phyloP scores from a whole-genome alignment of 176 grass and related monocot species.

The Oryza australiensis region DNA sequence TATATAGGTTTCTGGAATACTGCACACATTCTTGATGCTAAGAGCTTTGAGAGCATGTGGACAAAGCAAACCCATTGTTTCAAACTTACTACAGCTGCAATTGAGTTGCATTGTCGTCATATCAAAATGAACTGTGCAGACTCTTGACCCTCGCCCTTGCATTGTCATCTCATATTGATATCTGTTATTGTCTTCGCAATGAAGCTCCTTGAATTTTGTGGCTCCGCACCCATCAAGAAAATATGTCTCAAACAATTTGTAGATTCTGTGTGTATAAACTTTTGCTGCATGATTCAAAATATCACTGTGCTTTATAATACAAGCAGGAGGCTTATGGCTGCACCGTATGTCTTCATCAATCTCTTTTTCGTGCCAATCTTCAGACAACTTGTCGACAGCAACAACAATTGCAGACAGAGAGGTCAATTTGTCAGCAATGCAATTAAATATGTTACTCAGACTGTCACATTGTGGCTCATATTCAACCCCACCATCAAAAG shows the following conservation, averaged over 20 bases:
- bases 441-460: conserved; percentile 68
- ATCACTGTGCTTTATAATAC: conserved; percentile 76
- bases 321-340: conserved; percentile 54
- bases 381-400: conserved; percentile 55
- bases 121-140: conserved; percentile 59
- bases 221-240: conserved; percentile 80
- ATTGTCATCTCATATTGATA: conserved; percentile 80
- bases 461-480: conserved; percentile 67
- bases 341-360: conserved; percentile 70
- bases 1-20: conserved; percentile 76
- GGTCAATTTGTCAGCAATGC: conserved; percentile 49
- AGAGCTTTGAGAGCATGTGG: conserved; percentile 77
- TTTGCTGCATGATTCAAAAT: conserved; percentile 80
- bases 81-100: conserved; percentile 80
- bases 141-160: conserved; percentile 66
- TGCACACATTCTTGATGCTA: conserved; percentile 63
- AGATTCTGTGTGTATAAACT: conserved; percentile 81
- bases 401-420: conserved; percentile 45
- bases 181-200: conserved; percentile 43
- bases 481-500: conserved; percentile 72
- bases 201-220: conserved; percentile 67
- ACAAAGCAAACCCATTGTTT: conserved; percentile 83
- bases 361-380: conserved; percentile 75
- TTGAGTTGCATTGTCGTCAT: conserved; percentile 45
- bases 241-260: conserved; percentile 79